Base-by-base conservation (phyloP, 805 yeast genomes). In the Millerozyma miso region DNA sequence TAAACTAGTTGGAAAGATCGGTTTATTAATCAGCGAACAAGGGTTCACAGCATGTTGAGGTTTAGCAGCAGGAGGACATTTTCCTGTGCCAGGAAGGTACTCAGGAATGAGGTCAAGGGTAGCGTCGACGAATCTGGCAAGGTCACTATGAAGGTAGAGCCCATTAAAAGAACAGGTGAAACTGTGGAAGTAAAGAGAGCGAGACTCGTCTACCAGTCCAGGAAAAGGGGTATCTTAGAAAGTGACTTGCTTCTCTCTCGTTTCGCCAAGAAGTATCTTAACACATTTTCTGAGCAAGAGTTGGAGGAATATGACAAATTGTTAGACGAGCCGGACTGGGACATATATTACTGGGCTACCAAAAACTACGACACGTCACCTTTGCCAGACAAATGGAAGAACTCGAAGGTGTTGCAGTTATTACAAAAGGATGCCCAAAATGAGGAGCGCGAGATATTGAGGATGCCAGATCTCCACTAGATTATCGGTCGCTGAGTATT, bases 311-410 rank as follows among this genome's bases (percentile, higher is more conserved):
- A 88, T 62, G 97, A 91, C 58, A 60, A 73, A 44, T 65, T 93
- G 44, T 73, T 93, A 58, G 95, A 93, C 62, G 95, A 91, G 64
- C 79, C 91, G n/a, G 99, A 93, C 64, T 93, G 99, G 99, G 99
- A 93, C 63, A 90, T 93, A 47, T 93, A 88, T 64, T 93, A 93
- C 69, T 91, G 99, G 99, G 96, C 95, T 19, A 88, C 97, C 2
- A 79, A 78, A 51, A 88, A 90, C 61, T 86, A 68, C 55, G 81
- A 79, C 31, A 80, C 86, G 15, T 86, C 90, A 37, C 95, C 96
- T 12, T 72, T 91, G 49, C 97, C 98, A 13, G 88, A 85, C 33
- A 77, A 78, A 58, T 93, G 96, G 96, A 73, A 81, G 58, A 58
- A 83, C 45, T 79, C 86, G 10, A 67, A 75, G 52, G 69, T 91